Evolutionary conservation across 176 grass and related monocot species (phyloP).

Genomic region (Metroxylon sagu): DNA sequence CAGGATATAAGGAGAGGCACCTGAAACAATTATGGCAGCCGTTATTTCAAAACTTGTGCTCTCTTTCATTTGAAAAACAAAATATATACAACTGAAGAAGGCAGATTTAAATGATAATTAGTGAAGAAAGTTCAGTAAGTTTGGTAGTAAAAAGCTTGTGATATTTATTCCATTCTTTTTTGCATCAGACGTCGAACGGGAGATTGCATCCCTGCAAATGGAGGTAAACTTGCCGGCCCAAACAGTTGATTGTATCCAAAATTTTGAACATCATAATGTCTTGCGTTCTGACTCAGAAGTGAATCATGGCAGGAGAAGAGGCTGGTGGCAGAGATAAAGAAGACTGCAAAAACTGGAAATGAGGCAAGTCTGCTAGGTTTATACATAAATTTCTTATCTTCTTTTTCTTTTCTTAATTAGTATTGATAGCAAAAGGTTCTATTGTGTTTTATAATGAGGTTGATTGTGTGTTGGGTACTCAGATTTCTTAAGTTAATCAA

Average conservation of each 20-base stretch:
- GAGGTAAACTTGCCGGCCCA: slow-evolving; percentile 36
- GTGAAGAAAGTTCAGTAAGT: too few species aligned
- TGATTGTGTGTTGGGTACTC: background rate
- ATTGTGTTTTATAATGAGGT: slow-evolving; percentile 12
- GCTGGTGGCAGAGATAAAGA: slow-evolving; percentile 95
- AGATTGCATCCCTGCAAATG: slow-evolving; percentile 87
- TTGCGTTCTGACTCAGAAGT: slow-evolving; percentile 14
- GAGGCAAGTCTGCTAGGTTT: slow-evolving; percentile 38
- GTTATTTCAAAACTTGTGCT: too few species aligned
- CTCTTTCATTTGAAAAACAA: too few species aligned
- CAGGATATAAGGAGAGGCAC: too few species aligned
- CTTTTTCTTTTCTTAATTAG: slow-evolving; percentile 7
- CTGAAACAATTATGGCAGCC: too few species aligned
- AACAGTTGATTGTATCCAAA: slow-evolving; percentile 3
- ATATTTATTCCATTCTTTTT: background rate
- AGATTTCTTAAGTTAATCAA: too few species aligned
- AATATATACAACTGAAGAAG: too few species aligned
- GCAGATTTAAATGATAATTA: too few species aligned
- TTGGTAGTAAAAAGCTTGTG: too few species aligned
- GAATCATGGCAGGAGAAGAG: slow-evolving; percentile 80
- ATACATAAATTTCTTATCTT: slow-evolving; percentile 4
- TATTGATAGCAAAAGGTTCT: background rate
- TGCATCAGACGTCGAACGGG: slow-evolving; percentile 73
- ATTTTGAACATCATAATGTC: slow-evolving; percentile 13
- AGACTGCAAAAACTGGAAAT: slow-evolving; percentile 94